These are phyloP conservation scores for Xylariaceae sp. DNA, from an alignment of 2,329 filamentous ascomycete species.

Conservation along the genomic window DNA sequence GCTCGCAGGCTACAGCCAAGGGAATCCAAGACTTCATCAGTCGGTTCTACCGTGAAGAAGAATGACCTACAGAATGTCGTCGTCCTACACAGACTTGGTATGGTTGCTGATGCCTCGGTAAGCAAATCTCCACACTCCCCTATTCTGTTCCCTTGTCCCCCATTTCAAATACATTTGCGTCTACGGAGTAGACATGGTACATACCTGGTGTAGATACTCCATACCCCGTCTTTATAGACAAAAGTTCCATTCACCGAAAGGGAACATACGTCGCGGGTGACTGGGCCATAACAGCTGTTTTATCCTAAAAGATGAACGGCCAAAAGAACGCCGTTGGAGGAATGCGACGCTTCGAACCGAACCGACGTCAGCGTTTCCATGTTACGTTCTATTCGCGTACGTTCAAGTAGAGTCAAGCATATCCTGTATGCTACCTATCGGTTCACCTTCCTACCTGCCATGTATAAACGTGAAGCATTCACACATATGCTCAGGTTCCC, in stretches of 20 bases:
- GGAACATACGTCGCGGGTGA: not conserved
- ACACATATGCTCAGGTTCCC: not conserved
- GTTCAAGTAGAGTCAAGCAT: not conserved
- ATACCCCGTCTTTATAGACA: no score
- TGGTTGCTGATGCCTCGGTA: not conserved
- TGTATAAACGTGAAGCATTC: not conserved
- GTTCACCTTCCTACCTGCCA: not conserved
- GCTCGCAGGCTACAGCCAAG: not conserved
- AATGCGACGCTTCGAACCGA: not conserved
- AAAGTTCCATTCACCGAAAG: no score
- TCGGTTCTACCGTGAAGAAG: not conserved
- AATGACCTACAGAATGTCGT: not conserved
- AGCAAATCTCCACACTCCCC: not conserved
- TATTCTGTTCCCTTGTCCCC: not conserved
- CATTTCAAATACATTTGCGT: not conserved
- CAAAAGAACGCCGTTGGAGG: not conserved
- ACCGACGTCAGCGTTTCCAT: not conserved
- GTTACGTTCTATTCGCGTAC: not conserved
- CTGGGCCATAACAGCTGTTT: not conserved
- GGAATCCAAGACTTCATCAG: not conserved
- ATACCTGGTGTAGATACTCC: not conserved
- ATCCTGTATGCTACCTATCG: not conserved
- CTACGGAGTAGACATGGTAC: not conserved
- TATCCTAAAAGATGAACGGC: not conserved
- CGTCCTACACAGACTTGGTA: not conserved